Base-by-base conservation (phyloP, 164 flowering plant genomes). In the Cinnamomum chago region DNA sequence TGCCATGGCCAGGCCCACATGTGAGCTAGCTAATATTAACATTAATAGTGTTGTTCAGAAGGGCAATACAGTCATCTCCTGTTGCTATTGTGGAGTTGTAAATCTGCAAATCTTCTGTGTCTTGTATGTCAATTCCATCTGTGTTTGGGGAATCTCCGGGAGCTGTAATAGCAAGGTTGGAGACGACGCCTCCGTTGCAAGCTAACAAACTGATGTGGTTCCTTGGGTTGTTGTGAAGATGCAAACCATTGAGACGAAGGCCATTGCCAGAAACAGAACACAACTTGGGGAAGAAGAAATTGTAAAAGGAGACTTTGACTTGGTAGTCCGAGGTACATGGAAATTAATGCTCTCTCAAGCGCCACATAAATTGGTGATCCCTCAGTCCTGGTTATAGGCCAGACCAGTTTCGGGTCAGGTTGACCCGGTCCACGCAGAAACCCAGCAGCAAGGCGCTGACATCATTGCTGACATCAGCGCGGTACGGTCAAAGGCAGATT, bases 71-170 rank as follows among this genome's bases (percentile, higher is more conserved):
- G 25, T 72, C 74, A 23, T 72, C 74, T 60, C 74, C 68, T 67
- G 69, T 18, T 28, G 40, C 69, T 33, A 67, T 67, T 17, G 2
- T 67, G 69, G 47, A 28, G 33, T 17, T 18, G 35, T 30, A 67
- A 67, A 67, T 67, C 17, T 67, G 20, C 12, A 67, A 20, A 67
- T 18, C 2, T 4, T 82, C 72, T 23, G 74, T 24, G 47, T 83
- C 72, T 64, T 77, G 24, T 2, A 78, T 22, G 68, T 84, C 83
- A 30, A 84, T 76, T 0, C 85, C 85, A 66, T 82, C 86, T 2
- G 85, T 82, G 81, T 84, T 84, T 17, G 47, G 86, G 82, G 88
- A 86, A 5, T 72, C 78, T 1, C 7, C 84, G 0, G 95, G 92
- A 2, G 92, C 89, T 17, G 30, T 68, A 3, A 90, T 67, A 12